These are phyloP conservation scores for Ehretia macrophylla DNA, from an alignment of 257 asterid genomes.

Conservation along the genomic window DNA sequence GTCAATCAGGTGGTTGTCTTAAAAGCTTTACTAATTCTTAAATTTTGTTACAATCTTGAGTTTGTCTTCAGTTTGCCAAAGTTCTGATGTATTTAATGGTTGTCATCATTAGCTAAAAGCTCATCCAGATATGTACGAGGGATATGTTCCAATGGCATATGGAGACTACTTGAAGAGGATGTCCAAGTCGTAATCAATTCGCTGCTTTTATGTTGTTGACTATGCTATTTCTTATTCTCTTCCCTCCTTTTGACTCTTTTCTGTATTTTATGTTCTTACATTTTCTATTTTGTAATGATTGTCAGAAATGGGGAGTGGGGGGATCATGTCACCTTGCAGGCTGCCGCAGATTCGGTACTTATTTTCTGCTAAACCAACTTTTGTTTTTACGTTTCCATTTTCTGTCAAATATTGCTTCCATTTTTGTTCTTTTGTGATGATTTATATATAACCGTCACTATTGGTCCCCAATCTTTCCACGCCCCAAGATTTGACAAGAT, in stretches of 20 bases:
- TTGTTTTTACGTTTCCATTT: conserved; percentile 2
- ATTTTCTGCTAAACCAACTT: conserved; percentile 13
- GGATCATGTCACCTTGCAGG: conserved; percentile 97
- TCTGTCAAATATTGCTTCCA: not conserved
- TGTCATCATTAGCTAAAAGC: conserved; percentile 69
- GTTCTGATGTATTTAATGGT: conserved; percentile 18
- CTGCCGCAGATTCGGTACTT: conserved; percentile 89
- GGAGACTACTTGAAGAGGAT: conserved; percentile 66
- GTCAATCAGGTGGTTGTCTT: conserved; percentile 60
- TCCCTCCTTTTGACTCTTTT: not conserved
- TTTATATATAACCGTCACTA: not conserved
- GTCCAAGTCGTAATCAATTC: conserved; percentile 51
- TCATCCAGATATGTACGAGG: conserved; percentile 76
- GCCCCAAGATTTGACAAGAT: too few species aligned
- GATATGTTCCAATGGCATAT: conserved; percentile 93
- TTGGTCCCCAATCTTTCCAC: not conserved
- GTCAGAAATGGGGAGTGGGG: conserved; percentile 94
- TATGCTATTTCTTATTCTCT: conserved; percentile 3
- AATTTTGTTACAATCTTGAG: conserved; percentile 4
- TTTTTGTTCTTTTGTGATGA: not conserved
- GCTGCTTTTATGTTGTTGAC: conserved; percentile 1
- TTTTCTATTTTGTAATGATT: conserved; percentile 16
- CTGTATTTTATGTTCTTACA: conserved; percentile 12
- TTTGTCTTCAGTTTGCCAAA: conserved; percentile 7
- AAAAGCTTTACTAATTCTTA: not conserved